Evolutionary conservation across 495 filamentous ascomycete species (phyloP), one percentile per base, ranked within the genome.

Genomic region (Trichocladium uniseriatum): DNA sequence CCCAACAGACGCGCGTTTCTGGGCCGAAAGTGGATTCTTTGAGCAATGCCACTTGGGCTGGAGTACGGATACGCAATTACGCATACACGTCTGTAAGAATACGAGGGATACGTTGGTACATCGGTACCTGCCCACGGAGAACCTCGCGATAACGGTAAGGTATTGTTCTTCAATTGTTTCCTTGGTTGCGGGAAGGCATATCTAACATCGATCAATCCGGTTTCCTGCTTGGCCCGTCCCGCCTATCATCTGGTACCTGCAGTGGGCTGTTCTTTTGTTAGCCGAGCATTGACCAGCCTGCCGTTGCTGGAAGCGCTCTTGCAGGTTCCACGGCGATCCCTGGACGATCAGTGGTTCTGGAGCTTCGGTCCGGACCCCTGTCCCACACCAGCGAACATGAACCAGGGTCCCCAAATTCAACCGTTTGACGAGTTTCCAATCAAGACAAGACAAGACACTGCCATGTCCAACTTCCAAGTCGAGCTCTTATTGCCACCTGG

Each of bases 381-480:
- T 32, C 48, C 39, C 52, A 31, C 19, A 11, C 31, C 41, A 45
- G 31, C 31, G 13, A 47, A 51, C 54, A 47, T 51, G 52, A 32
- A 54, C 48, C 55, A 43, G 60, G 58, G 49, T 43, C 55, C 52
- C 32, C 52, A 48, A 27, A 54, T 62, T 62, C 57, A 63, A 29
- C 55, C 55, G 57, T 60, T 63, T 60, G 47, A 53, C 57, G 49
- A 62, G 60, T 57, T 60, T 63, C 60, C 55, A 52, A 43, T 42
- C 46, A 55, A 47, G 43, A 47, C 43, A 40, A 24, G n/a, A n/a
- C n/a, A n/a, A n/a, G n/a, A n/a, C n/a, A n/a, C n/a, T n/a, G n/a
- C n/a, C n/a, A n/a, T n/a, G n/a, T n/a, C 48, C 49, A 38, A 44
- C 45, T n/a, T n/a, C 42, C 56, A 52, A 37, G 27, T 44, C 43